Base-by-base conservation (phyloP, 2,329 filamentous ascomycete genomes). In the Penicillium sp. region DNA sequence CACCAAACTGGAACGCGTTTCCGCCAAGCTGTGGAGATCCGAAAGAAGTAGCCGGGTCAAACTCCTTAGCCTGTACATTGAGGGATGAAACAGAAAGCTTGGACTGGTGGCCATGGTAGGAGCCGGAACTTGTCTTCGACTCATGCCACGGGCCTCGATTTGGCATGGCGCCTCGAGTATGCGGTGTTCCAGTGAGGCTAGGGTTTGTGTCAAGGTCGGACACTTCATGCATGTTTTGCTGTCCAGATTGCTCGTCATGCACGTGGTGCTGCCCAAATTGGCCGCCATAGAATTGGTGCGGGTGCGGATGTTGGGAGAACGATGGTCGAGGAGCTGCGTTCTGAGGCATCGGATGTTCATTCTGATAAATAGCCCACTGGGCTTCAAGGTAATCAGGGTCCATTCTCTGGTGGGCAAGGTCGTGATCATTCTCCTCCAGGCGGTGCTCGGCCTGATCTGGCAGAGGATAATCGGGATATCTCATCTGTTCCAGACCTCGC, bases 41-140 rank as follows among this genome's bases (percentile, higher is more conserved):
- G 57, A 80, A 80, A 2, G 74, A 71, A 13, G 71, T 70, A 28
- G 68, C 67, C 6, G 80, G 79, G 45, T 85, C 88, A 74, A 96
- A 96, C 61, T 93, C 88, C 38, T 89, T 86, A 0, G 91, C 91
- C 52, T 85, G 81, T 24, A 94, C 89, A 59, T 97, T 97, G 57
- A 97, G 78, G 56, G 84, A 90, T 0, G 89, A 88, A 35, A 84
- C 68, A 0, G 76, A 90, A 3, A 82, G 75, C 58, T 85, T 87
- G 62, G 83, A 85, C 14, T 75, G 77, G 60, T 89, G 86, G 9
- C 65, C 31, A 16, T 18, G 31, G 16, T 20, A 34, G 14, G 31
- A 34, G 9, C 31, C 31, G 18, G 31, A 34, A 18, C 31, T 69
- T 16, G 59, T 55, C 41, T 66, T 62, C 14, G 63, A 39, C 44